These are phyloP conservation scores for Tinospora cordifolia DNA, from an alignment of 164 flowering plant species.

Conservation along the genomic window DNA sequence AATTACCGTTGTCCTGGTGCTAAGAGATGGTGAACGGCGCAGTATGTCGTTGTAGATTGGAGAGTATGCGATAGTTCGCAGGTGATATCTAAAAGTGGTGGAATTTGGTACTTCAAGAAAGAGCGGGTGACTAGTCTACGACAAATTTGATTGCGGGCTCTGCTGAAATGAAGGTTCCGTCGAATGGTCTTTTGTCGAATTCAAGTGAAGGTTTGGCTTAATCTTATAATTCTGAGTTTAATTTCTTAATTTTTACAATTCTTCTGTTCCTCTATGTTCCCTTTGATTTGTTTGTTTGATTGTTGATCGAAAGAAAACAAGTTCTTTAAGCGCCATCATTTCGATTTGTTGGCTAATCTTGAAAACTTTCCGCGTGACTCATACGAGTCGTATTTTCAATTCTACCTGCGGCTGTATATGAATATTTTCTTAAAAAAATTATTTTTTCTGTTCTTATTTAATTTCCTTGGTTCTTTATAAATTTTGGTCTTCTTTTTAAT, in stretches of 20 bases:
- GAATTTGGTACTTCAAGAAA: background rate
- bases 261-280: background rate
- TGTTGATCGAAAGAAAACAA: too few relatives aligned
- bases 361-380: background rate
- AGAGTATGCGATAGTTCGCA: background rate
- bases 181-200: slow-evolving; percentile 53
- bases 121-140: background rate
- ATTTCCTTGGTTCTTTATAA: background rate
- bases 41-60: background rate
- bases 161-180: slow-evolving; percentile 64
- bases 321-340: background rate
- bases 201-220: slow-evolving; percentile 52
- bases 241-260: background rate
- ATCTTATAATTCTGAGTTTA: background rate
- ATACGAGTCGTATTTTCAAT: background rate
- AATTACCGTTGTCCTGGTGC: too few relatives aligned
- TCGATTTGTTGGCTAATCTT: background rate
- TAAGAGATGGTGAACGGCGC: background rate
- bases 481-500: background rate
- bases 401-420: too few relatives aligned
- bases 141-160: background rate
- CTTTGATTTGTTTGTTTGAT: background rate
- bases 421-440: too few relatives aligned
- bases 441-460: background rate
- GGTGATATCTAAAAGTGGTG: background rate